Evolutionary conservation across 2,329 filamentous ascomycete species (phyloP).

Genomic region (Botrytis elliptica): DNA sequence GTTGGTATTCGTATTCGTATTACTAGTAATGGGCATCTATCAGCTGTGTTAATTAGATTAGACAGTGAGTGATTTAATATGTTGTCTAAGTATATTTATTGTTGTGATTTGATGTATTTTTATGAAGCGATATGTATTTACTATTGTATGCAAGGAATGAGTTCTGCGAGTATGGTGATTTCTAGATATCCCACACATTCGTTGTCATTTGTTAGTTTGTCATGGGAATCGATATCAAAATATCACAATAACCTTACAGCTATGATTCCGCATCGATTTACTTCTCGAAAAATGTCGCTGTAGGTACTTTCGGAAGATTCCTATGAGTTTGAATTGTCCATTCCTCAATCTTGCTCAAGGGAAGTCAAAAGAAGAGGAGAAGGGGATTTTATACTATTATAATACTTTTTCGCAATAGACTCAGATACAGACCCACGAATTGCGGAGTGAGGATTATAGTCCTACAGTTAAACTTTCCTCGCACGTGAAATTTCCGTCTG

Average conservation of each 20-base stretch:
- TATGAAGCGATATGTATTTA: neutral
- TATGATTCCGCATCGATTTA: no score
- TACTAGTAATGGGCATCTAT: no score
- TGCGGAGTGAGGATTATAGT: accelerated
- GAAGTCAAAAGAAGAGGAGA: neutral
- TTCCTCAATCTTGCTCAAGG: neutral
- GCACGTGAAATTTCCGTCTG: accelerated
- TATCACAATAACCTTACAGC: no score
- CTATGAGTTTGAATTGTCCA: neutral
- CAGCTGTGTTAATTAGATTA: neutral
- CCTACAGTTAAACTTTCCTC: neutral
- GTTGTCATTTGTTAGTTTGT: neutral
- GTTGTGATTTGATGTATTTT: neutral
- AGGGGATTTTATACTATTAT: neutral
- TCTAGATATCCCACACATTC: neutral
- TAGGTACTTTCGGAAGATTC: neutral
- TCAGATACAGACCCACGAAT: neutral
- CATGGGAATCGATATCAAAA: accelerated
- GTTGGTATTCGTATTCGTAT: no score
- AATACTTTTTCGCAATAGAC: neutral
- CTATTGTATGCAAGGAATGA: no score
- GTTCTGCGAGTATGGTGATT: no score
- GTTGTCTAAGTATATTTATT: neutral
- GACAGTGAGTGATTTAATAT: neutral
- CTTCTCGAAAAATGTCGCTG: neutral